Percentiles rank a stretch among this genome's conserved stretches.
phyloP scores from a whole-genome alignment of 768 basidiomycete species.

The Zangia roseola region DNA sequence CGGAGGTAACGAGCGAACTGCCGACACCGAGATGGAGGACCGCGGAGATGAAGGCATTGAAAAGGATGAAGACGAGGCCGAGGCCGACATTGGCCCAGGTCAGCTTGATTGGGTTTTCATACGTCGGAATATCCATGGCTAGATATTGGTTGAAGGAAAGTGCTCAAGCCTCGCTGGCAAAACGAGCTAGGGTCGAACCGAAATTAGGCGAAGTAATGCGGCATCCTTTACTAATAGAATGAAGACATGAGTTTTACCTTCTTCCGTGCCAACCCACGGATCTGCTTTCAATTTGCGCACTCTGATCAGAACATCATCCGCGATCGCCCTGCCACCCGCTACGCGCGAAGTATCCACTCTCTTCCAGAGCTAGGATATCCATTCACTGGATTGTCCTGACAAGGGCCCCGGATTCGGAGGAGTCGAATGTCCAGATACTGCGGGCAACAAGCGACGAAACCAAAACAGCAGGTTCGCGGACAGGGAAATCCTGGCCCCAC shows the following conservation, averaged over 20 bases:
- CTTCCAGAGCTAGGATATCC: constrained; percentile 79
- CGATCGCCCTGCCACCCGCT: constrained; percentile 60
- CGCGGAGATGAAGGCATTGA: constrained; percentile 67
- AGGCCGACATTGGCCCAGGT: constrained; percentile 75
- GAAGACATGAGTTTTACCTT: constrained; percentile 45
- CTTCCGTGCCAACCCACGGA: constrained; percentile 54
- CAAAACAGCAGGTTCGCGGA: constrained; percentile 62
- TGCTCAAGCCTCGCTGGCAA: background rate
- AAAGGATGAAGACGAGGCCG: constrained; percentile 70
- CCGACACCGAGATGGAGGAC: constrained; percentile 71
- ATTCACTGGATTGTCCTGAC: constrained; percentile 49
- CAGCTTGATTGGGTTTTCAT: constrained; percentile 34
- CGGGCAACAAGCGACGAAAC: constrained; percentile 62
- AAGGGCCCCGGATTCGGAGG: constrained; percentile 7
- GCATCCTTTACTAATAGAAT: constrained; percentile 1
- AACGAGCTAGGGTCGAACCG: background rate
- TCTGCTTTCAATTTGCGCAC: constrained; percentile 40
- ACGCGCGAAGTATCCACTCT: constrained; percentile 73
- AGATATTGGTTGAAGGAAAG: no score
- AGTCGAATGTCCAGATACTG: constrained; percentile 42
- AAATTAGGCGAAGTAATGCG: background rate
- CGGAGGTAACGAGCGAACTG: constrained; percentile 62
- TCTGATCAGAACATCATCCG: constrained; percentile 52
- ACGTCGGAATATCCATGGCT: constrained; percentile 31
- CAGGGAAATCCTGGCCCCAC: no score